Conservation (phyloP, 495 filamentous ascomycete species). For the Chlorociboria aeruginascens region DNA sequence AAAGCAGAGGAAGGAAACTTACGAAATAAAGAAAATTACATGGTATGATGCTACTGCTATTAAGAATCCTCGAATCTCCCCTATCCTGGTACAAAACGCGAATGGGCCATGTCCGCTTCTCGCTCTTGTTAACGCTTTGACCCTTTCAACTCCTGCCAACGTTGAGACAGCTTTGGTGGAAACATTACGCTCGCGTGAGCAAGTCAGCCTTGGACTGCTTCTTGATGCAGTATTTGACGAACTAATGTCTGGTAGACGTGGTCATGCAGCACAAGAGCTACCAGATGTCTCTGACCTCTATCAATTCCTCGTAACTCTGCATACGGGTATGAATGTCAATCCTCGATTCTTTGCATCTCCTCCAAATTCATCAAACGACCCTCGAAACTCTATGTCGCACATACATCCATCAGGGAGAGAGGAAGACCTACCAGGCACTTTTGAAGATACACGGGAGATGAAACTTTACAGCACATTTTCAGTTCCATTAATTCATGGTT, state of each 20-base stretch:
- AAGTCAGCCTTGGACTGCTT: constrained; percentile 74
- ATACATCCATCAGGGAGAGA: constrained; percentile 31
- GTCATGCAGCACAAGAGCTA: constrained; percentile 36
- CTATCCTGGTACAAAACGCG: constrained; percentile 80
- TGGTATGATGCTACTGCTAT: constrained; percentile 40
- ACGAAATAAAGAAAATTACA: constrained; percentile 57
- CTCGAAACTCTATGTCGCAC: constrained; percentile 29
- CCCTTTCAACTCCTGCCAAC: constrained; percentile 58
- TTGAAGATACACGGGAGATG: constrained; percentile 76
- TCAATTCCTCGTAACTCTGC: constrained; percentile 72
- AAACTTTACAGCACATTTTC: constrained; percentile 75
- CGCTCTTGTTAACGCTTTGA: constrained; percentile 85
- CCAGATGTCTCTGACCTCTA: constrained; percentile 85
- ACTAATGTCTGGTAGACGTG: constrained; percentile 56
- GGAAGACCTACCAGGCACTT: constrained; percentile 50
- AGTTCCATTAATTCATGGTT: constrained; percentile 87
- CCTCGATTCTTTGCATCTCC: constrained; percentile 57
- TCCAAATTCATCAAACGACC: constrained; percentile 28
- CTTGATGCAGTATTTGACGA: constrained; percentile 87
- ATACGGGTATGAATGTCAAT: constrained; percentile 98
- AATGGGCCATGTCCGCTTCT: constrained; percentile 93
- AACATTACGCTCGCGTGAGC: constrained; percentile 65
- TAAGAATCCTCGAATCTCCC: constrained; percentile 42
- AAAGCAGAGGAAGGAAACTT: constrained; percentile 41
- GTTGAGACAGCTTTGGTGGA: constrained; percentile 61